Base-by-base conservation (phyloP, 2,329 filamentous ascomycete species). In the Cylindrodendrum hubeiense region DNA sequence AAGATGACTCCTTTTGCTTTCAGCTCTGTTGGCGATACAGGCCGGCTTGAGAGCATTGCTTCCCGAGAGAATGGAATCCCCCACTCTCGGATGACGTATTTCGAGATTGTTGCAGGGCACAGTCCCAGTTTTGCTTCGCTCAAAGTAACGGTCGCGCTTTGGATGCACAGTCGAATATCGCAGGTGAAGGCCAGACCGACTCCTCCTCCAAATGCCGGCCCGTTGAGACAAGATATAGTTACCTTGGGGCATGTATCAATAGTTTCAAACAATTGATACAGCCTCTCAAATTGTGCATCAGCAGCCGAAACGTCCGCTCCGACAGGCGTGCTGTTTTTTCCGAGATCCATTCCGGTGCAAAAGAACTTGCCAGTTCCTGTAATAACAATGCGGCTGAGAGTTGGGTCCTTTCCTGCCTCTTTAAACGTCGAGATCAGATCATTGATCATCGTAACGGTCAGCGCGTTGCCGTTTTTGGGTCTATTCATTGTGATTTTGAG, bases 151-250 rank as follows among this genome's bases (percentile, higher is more conserved):
- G 46, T 68, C 6, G 74, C 73, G 2, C 34, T 41, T 8, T 49
- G 47, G 13, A 47, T 57, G 28, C 56, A 67, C 8, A 79, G 58
- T 5, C 81, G 75, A 12, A 83, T 69, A 58, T 84, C 81, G 66
- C 81, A 84, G 1, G 76, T 74, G 66, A 83, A 82, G 1, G 79
- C 80, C 0, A 84, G 71, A 0, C 82, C 82, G 2, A 83, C 80
- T 0, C 82, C 82, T 2, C 80, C 82, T 2, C 81, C 82, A 59
- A 81, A 83, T 3, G 78, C 77, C 3, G 82, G 79, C 0, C 82
- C 82, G 34, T 84, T 81, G 28, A 84, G 64, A 4, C 67, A 73
- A 1, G 81, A 81, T 37, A 84, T 79, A 0, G 80, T 84, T 1
- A 78, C 76, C 54, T 84, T 80, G 13, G 80, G 78, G 1, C 74